A percentile compares a stretch with the other conserved stretches of the same genome.
Evolutionary conservation across 768 basidiomycete species (phyloP).

Genomic region (Phlebiopsis gigantea): DNA sequence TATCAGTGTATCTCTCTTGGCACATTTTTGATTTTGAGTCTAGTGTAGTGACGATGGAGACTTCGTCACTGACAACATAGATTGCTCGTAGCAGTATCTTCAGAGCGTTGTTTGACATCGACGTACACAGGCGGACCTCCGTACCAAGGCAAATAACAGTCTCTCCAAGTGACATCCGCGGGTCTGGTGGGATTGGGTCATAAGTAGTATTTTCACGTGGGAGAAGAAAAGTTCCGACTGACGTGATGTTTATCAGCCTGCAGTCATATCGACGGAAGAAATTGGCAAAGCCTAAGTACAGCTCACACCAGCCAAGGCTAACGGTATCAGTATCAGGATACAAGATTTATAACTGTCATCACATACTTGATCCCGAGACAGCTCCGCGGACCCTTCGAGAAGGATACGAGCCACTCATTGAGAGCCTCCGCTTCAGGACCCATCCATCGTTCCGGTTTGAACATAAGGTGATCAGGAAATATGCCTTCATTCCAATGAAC

Average conservation of each 20-base stretch:
- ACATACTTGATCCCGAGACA: constrained; percentile 41
- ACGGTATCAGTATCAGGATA: background rate
- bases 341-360: background rate
- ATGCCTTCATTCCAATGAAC: constrained; percentile 35
- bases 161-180: too few relatives aligned
- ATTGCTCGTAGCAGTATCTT: too few relatives aligned
- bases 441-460: constrained; percentile 41
- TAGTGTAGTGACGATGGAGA: too few relatives aligned
- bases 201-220: too few relatives aligned
- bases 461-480: constrained; percentile 34
- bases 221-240: too few relatives aligned
- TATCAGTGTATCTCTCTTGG: too few relatives aligned
- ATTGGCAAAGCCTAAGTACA: constrained; percentile 37
- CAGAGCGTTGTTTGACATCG: too few relatives aligned
- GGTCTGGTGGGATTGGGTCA: too few relatives aligned
- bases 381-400: constrained; percentile 39
- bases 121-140: too few relatives aligned
- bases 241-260: constrained; percentile 17
- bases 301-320: constrained; percentile 40
- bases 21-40: too few relatives aligned
- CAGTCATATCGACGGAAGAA: constrained; percentile 35
- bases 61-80: too few relatives aligned
- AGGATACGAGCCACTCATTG: constrained; percentile 35
- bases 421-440: constrained; percentile 19
- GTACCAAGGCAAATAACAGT: too few relatives aligned